phyloP scores from a whole-genome alignment of 345 rosid genomes.

The sweet orange (Citrus sinensis) region DVS_A1.0 CM039169.1:29221501-29222000 shows the following conservation, averaged over 20 bases:
- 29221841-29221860: background rate
- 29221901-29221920: background rate
- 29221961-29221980: slow-evolving; percentile 57
- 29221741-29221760: background rate
- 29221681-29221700: background rate
- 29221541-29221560: background rate
- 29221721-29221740: background rate
- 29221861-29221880: background rate
- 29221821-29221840: background rate
- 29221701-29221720: background rate
- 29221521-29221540: background rate
- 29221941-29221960: slow-evolving; percentile 91
- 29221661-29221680: background rate
- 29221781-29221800: background rate
- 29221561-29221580: background rate
- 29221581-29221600: background rate
- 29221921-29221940: slow-evolving; percentile 48
- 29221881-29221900: background rate
- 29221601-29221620: background rate
- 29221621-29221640: background rate
- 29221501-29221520: background rate
- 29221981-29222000: slow-evolving; percentile 82
- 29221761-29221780: background rate
- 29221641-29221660: background rate
- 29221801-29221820: background rate